Evolutionary conservation across 2,329 filamentous ascomycete genomes (phyloP).

Genomic region (Trichoderma sp.): DNA sequence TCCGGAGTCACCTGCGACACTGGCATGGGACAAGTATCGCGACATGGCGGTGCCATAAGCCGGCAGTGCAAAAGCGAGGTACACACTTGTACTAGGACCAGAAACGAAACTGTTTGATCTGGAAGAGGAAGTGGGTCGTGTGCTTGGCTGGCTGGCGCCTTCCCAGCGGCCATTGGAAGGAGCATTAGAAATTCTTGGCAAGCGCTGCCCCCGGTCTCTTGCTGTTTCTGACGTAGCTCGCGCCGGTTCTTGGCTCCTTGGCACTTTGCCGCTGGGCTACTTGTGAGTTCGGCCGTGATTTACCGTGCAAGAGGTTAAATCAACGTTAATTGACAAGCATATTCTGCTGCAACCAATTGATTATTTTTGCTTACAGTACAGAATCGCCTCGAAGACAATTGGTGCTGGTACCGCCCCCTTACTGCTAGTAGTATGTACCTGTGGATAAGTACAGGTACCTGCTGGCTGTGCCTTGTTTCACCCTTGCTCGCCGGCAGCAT

Average conservation of each 20-base stretch:
- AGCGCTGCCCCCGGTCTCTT: neutral
- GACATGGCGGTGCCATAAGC: neutral
- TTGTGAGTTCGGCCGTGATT: neutral
- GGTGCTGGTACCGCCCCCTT: too few species aligned
- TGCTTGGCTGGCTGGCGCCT: neutral
- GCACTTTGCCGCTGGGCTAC: neutral
- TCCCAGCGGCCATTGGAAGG: slow-evolving; percentile 2
- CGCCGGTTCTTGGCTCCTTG: slow-evolving; percentile 8
- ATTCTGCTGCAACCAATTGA: too few species aligned
- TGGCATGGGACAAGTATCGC: neutral
- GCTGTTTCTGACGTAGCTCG: neutral
- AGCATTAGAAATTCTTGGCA: slow-evolving; percentile 9
- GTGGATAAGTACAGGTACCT: too few species aligned
- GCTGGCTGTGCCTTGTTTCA: too few species aligned
- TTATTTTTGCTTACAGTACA: too few species aligned
- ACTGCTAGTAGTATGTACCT: too few species aligned
- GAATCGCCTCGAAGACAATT: too few species aligned
- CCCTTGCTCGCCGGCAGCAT: too few species aligned
- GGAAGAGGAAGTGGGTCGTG: slow-evolving; percentile 19
- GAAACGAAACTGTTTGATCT: neutral
- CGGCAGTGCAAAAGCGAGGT: neutral
- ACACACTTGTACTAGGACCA: neutral
- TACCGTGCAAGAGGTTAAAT: slow-evolving; percentile 4
- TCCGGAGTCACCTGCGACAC: neutral
- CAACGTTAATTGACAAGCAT: slow-evolving; percentile 8